Evolutionary conservation across 371 early-diverging fungal species (phyloP).

Genomic region (Mortierella sp.): DNA sequence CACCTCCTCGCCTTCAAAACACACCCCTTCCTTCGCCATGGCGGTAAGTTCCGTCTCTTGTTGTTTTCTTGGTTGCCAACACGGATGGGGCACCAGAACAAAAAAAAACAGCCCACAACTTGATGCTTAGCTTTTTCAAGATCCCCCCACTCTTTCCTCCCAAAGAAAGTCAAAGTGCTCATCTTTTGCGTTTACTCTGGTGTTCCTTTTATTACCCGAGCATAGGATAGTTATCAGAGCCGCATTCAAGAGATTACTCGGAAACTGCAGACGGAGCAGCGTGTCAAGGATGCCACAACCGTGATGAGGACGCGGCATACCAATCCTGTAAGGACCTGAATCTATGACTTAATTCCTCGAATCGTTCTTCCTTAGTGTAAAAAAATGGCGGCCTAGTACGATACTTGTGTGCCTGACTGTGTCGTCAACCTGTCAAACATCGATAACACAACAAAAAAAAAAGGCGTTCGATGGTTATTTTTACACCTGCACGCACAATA

Average conservation of each 20-base stretch:
- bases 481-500: not conserved
- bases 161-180: constrained; percentile 2
- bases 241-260: constrained; percentile 58
- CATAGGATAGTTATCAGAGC: constrained; percentile 51
- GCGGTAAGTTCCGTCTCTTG: constrained; percentile 7
- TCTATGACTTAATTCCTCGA: not conserved
- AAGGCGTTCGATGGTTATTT: not conserved
- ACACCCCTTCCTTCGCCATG: not conserved
- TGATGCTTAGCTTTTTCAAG: not conserved
- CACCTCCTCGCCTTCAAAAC: not conserved
- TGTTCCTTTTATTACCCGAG: not conserved
- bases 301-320: constrained; percentile 58
- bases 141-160: not conserved
- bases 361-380: not conserved
- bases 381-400: not conserved
- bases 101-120: not conserved
- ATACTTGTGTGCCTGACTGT: not conserved
- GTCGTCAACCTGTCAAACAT: not conserved
- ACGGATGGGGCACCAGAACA: not conserved
- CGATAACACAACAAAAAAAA: not conserved
- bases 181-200: not conserved
- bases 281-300: constrained; percentile 59
- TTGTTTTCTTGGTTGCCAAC: too few species aligned
- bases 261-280: constrained; percentile 59
- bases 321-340: constrained; percentile 47